Percentiles rank a stretch among this genome's conserved stretches.
phyloP scores from a whole-genome alignment of 495 filamentous ascomycete species.

The Lasiosphaeria ovina region DNA sequence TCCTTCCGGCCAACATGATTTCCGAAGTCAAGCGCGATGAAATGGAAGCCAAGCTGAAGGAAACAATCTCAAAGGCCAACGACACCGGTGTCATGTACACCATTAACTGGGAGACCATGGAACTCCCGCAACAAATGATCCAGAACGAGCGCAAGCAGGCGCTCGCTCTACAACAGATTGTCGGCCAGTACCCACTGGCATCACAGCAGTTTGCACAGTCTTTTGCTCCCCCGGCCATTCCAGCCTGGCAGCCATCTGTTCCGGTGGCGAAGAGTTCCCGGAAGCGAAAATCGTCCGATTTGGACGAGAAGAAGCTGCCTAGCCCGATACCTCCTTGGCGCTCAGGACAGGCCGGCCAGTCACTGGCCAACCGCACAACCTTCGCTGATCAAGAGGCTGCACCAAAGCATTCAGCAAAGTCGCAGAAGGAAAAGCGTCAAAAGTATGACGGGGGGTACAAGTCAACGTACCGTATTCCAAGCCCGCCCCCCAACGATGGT shows the following conservation, averaged over 20 bases:
- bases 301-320: slow-evolving; percentile 40
- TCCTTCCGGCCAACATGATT: slow-evolving; percentile 67
- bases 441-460: slow-evolving; percentile 71
- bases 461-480: slow-evolving; percentile 60
- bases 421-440: slow-evolving; percentile 82
- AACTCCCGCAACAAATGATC: slow-evolving; percentile 85
- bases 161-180: slow-evolving; percentile 1
- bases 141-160: slow-evolving; percentile 62
- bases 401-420: slow-evolving; percentile 70
- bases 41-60: slow-evolving; percentile 80
- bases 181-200: too few species aligned
- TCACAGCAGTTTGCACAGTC: too few species aligned
- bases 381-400: slow-evolving; percentile 50
- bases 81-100: slow-evolving; percentile 63
- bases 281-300: slow-evolving; percentile 81
- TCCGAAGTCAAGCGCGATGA: slow-evolving; percentile 62
- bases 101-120: slow-evolving; percentile 78
- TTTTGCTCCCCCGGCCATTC: background rate
- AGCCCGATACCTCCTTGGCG: slow-evolving; percentile 65
- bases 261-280: slow-evolving; percentile 33
- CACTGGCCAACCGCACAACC: slow-evolving; percentile 76
- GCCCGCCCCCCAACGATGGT: slow-evolving; percentile 60
- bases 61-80: slow-evolving; percentile 78
- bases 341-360: slow-evolving; percentile 58
- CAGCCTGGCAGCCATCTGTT: slow-evolving; percentile 7